Evolutionary conservation across 2,329 filamentous ascomycete genomes (phyloP), one percentile per base, ranked within the genome.

Genomic region (Periconia macrospinosa): DNA sequence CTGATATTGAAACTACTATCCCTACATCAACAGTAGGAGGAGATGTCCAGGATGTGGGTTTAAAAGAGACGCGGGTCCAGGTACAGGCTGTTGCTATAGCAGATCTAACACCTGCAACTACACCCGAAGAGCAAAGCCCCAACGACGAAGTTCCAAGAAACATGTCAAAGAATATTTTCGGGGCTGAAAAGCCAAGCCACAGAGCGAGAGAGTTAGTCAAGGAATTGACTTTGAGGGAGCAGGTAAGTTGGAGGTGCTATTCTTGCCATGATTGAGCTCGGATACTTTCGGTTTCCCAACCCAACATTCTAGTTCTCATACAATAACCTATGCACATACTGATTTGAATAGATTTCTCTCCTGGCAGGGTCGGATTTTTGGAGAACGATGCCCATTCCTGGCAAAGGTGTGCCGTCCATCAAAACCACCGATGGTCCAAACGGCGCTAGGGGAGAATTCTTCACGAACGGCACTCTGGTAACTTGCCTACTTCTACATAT

Each of bases 361-460:
- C 61, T 76, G 35, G 71, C 73, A 52, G 85, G 85, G 52, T 80
- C 82, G 59, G 86, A 89, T 72, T 88, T 88, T 65, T 90, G 87
- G 87, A 85, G 88, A 64, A 87, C 86, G 33, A 82, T 83, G 60
- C 71, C 82, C 14, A 76, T 89, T 7, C 83, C 83, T 10, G 69
- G 83, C 19, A 80, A 86, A 62, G 82, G 83, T 1, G 79, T 89
- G 33, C 86, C 86, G 6, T 84, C 86, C 0, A 77, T 89, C 30
- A 83, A 87, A 45, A 79, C 86, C 45, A 83, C 84, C 37, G 87
- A 90, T 61, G 87, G 87, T 0, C 88, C 88, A 37, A 89, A 89
- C 68, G 87, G 87, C 47, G 82, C 87, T 33, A 79, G 87, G 58
- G 87, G 86, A 47, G 84, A 83, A 61, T 89, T 88, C 77, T 89